Percentiles rank a stretch among this genome's conserved stretches.
These are phyloP conservation scores for Rutstroemia sydowiana DNA, from an alignment of 2,329 filamentous ascomycete genomes.

Conservation along the genomic window DNA sequence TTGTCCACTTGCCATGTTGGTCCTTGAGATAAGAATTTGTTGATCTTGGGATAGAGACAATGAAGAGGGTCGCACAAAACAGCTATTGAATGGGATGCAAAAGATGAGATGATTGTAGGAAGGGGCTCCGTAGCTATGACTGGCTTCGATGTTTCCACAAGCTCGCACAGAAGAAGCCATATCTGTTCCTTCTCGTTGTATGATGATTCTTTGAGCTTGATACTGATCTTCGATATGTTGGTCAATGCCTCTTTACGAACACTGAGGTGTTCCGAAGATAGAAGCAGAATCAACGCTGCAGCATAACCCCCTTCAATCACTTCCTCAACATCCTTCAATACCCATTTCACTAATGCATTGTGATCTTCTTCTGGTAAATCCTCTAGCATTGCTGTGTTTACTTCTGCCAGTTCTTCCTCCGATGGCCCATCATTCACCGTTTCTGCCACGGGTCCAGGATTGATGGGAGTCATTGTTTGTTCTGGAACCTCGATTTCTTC, in stretches of 20 bases:
- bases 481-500: constrained; percentile 21
- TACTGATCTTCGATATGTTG: constrained; percentile 58
- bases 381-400: constrained; percentile 15
- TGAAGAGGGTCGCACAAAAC: constrained; percentile 73
- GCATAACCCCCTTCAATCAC: constrained; percentile 72
- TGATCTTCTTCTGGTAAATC: constrained; percentile 35
- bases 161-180: constrained; percentile 72
- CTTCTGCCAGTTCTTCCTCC: constrained; percentile 13
- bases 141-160: constrained; percentile 63
- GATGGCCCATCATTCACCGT: constrained; percentile 4
- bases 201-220: constrained; percentile 57
- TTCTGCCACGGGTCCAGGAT: not conserved
- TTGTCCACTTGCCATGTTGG: constrained; percentile 70
- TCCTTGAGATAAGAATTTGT: constrained; percentile 70
- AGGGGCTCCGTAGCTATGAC: constrained; percentile 50
- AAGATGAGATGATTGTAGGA: constrained; percentile 68
- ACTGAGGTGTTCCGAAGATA: constrained; percentile 66
- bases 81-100: constrained; percentile 61
- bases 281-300: constrained; percentile 61
- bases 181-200: constrained; percentile 71
- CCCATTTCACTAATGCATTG: constrained; percentile 55
- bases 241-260: constrained; percentile 72
- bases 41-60: constrained; percentile 78
- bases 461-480: not conserved
- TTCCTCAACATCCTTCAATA: constrained; percentile 68